Evolutionary conservation across 1,139 yeast species (phyloP), one percentile per base, ranked within the genome.

Genomic region (Geotrichum aggregatum): DNA sequence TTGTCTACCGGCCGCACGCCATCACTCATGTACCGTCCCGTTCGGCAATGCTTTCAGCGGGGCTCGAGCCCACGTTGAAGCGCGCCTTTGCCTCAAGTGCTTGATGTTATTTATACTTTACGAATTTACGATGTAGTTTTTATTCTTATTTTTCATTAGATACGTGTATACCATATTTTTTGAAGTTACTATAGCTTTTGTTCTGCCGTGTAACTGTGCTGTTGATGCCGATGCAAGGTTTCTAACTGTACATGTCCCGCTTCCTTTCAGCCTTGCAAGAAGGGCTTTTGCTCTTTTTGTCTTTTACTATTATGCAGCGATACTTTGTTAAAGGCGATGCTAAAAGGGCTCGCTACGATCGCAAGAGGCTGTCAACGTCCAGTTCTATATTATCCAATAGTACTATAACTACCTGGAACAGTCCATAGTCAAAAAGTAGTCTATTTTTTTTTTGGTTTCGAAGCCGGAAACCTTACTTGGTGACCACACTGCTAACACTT

Each of bases 1-100:
- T 76, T 49, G 83, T 79, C 8, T 79, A 79, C 61, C 76, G 79
- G 57, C 84, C 84, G 0, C 84, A 79, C 61, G 74, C 82, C 5
- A 80, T 77, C 1, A 83, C 78, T 60, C 82, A 74, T 52, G 31
- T 28, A 7, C 16, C 18, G 11, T 7, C 19, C 33, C 6, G 18
- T n/a, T 3, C 38, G 4, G n/a, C 46, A 19, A 31, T 43, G 19
- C 16, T 30, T 19, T 10, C 46, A 10, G 39, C 22, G 16, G 42
- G 42, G 6, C 30, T 43, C 13, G 46, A 43, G 28, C 16, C 38
- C 6, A 30, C 46, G n/a, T 21, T 43, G 38, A 43, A 43, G 26
- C 38, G 46, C n/a, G 26, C 46, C 22, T 19, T 24, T 31, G 46
- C 46, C 28, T 31, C 46, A 3, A 33, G 21, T 18, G 46, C 46